Conservation (phyloP, 2,329 filamentous ascomycete genomes). For the Fusarium domesticum region DNA sequence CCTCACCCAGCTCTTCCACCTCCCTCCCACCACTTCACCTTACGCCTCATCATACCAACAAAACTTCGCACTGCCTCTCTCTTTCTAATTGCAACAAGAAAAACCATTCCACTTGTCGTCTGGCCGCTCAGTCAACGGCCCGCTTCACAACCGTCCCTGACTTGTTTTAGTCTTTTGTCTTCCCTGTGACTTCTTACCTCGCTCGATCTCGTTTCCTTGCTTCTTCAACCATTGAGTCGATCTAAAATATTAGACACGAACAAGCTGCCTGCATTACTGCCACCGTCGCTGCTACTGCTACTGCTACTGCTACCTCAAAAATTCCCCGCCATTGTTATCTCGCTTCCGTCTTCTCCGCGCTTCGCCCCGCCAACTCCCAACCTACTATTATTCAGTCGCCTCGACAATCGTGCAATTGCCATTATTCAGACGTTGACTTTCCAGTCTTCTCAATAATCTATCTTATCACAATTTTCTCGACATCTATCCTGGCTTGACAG, state of each 20-base stretch:
- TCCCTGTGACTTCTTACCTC: not conserved
- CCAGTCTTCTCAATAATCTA: not conserved
- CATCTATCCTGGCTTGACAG: not conserved
- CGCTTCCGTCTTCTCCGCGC: not conserved
- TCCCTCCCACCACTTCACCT: not conserved
- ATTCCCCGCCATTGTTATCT: not conserved
- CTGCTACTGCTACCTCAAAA: not conserved
- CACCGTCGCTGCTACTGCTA: not conserved
- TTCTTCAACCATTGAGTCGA: too few species aligned
- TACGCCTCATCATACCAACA: not conserved
- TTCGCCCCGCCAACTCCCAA: not conserved
- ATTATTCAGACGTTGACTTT: not conserved
- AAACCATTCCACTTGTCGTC: not conserved
- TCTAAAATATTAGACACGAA: not conserved
- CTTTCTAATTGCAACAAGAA: not conserved
- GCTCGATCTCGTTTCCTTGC: not conserved
- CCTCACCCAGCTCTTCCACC: too few species aligned
- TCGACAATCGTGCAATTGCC: not conserved
- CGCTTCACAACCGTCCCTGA: not conserved
- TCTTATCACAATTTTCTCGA: not conserved
- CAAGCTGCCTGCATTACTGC: not conserved
- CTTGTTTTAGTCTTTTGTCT: not conserved
- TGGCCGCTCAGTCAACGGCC: not conserved
- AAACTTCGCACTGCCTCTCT: not conserved
- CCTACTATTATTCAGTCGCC: not conserved